Base-by-base conservation (phyloP, 2,329 filamentous ascomycete species). In the Nemania sp. region DNA sequence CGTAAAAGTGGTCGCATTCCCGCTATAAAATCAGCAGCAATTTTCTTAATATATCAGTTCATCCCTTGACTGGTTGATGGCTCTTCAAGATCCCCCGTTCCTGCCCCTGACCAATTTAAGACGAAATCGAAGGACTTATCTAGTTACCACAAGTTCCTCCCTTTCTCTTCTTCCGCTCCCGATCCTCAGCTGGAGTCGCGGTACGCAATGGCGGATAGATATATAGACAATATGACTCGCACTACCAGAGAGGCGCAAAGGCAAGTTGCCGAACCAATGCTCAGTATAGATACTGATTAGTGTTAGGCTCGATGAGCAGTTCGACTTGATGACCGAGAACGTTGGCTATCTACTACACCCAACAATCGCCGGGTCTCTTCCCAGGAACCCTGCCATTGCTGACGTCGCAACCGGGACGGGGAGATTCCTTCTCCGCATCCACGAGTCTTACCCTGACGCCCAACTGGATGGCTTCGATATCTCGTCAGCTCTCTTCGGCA, bases 281-380 rank as follows among this genome's bases (percentile, higher is more conserved):
- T 17, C n/a, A 3, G 9, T 17, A 17, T 40, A 40, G n/a, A 7
- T 29, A 29, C 7, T n/a, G 17, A 17, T 3, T 15, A 17, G 2
- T 17, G 13, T 9, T 6, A 20, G 40, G 10, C 17, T 20, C 17
- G 17, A 43, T n/a, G 17, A 43, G 11, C 17, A 43, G 18, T 43
- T 43, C 18, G 40, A 43, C 7, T 17, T 20, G 12, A 1, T 21
- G 40, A 21, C 40, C 7, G 49, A 45, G 18, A 56, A 49, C 21
- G 49, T 56, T 5, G 45, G 45, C 12, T 56, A 49, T 18, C 13
- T 56, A 13, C 12, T 56, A 11, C 43, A 49, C 15, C 54, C 45
- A 4, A 42, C 54, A 2, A 13, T 49, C 5, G 25, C 7, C 25
- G 7, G 7, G 25, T 25, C 7, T 5, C 54, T 49, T 15, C 43